Base-by-base conservation (phyloP, 2,329 filamentous ascomycete genomes). In the Xylariaceae sp. region DNA sequence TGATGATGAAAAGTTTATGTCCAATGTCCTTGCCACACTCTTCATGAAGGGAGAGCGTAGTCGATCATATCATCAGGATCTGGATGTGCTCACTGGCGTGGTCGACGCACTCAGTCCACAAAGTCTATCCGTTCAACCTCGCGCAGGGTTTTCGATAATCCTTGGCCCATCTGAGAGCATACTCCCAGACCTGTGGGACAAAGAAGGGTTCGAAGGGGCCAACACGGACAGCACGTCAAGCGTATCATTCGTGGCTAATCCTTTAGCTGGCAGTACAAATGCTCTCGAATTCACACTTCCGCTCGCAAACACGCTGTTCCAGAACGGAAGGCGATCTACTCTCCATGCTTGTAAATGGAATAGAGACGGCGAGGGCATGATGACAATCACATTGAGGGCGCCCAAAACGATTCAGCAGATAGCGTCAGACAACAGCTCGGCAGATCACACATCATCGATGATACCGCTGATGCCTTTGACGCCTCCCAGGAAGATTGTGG, bases 271-370 rank as follows among this genome's bases (percentile, higher is more conserved):
- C 5, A 50, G 59, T 30, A 53, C 48, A 1, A 53, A 52, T 32
- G 51, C 52, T 5, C 55, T 71, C 3, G 64, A 67, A 3, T 66
- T 78, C 47, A 81, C 75, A 6, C 51, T 91, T 2, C 88, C 88
- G 2, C 71, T 94, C 22, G 85, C 89, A 38, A 89, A 90, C 61
- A 95, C 89, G 0, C 71, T 90, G 6, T 94, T 94, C 62, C 80
- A 83, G 36, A 92, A 85, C 52, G 86, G 83, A 41, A 74, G 72
- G 22, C 71, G 72, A 1, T 83, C 83, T 2, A 87, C 82, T 1
- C 67, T 89, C 7, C 62, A 78, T 27, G 69, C 71, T 2, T 73
- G 67, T 49, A 66, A 57, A 48, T 78, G 75, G 75, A 47, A 54
- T 30, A 42, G 36, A 11, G 39, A 44, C 15, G 31, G 44, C 5